Evolutionary conservation across 2,329 filamentous ascomycete species (phyloP).

Genomic region (Moelleriella libera): DNA sequence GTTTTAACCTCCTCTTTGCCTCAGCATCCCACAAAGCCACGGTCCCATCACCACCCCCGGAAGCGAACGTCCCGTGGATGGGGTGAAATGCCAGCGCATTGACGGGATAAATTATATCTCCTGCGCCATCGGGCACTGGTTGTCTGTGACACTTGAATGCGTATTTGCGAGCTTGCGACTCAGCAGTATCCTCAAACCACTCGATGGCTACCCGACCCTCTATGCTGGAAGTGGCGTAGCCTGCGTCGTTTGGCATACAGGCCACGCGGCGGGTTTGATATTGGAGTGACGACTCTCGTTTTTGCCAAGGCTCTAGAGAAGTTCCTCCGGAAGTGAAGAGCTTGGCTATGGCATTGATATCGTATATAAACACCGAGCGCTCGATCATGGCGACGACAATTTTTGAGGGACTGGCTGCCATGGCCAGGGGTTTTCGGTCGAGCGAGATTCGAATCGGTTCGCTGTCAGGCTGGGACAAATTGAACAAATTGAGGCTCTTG

Average conservation of each 20-base stretch:
- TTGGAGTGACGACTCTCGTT: slow-evolving; percentile 84
- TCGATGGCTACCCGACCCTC: slow-evolving; percentile 94
- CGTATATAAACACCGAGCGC: slow-evolving; percentile 88
- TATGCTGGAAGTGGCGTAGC: slow-evolving; percentile 84
- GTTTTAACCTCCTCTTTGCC: slow-evolving; percentile 76
- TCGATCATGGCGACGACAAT: slow-evolving; percentile 93
- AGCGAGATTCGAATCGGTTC: slow-evolving; percentile 53
- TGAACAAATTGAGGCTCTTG: slow-evolving; percentile 73
- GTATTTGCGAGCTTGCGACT: slow-evolving; percentile 86
- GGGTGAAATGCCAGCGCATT: slow-evolving; percentile 85
- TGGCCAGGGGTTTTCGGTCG: slow-evolving; percentile 77
- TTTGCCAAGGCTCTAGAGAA: slow-evolving; percentile 70
- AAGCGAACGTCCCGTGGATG: slow-evolving; percentile 70
- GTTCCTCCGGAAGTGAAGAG: slow-evolving; percentile 30
- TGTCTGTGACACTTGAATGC: slow-evolving; percentile 98
- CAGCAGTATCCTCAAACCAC: slow-evolving; percentile 84
- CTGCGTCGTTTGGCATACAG: slow-evolving; percentile 92
- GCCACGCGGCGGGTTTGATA: slow-evolving; percentile 89
- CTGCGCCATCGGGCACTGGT: slow-evolving; percentile 44
- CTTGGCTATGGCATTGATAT: slow-evolving; percentile 53
- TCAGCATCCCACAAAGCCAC: slow-evolving; percentile 91
- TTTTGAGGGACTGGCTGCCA: slow-evolving; percentile 64
- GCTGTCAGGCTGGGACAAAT: slow-evolving; percentile 37
- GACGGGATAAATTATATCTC: slow-evolving; percentile 80
- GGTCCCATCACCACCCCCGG: slow-evolving; percentile 77